Evolutionary conservation across 345 rosid genomes (phyloP).

Genomic region (Angophora floribunda): DNA sequence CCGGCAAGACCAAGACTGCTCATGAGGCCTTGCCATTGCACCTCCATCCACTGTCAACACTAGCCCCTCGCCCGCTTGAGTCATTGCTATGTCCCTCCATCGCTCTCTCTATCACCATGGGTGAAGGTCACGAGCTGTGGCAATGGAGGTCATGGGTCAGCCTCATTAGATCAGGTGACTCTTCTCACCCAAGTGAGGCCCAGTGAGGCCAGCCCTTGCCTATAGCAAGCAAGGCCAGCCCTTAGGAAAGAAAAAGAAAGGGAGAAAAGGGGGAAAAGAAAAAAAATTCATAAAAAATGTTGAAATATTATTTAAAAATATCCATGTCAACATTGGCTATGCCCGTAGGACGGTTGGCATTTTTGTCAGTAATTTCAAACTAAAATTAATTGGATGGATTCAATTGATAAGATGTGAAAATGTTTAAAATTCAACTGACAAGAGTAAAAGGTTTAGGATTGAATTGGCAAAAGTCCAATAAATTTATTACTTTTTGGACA

Average conservation of each 20-base stretch:
- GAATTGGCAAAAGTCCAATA: too few relatives aligned
- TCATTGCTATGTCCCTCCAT: neutral
- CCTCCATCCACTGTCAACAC: neutral
- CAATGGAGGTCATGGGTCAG: neutral
- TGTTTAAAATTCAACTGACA: too few relatives aligned
- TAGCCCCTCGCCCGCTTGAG: neutral
- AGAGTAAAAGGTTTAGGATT: too few relatives aligned
- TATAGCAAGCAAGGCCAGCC: neutral
- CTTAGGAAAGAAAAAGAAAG: neutral
- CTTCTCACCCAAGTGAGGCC: neutral
- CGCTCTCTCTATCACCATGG: neutral
- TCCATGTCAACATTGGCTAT: too few relatives aligned
- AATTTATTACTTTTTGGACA: too few relatives aligned
- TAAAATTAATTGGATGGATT: too few relatives aligned
- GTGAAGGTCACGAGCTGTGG: accelerated
- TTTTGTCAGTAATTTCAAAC: too few relatives aligned
- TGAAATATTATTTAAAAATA: too few relatives aligned
- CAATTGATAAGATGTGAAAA: too few relatives aligned
- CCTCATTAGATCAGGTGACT: neutral
- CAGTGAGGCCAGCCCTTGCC: accelerated
- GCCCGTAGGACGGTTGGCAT: accelerated
- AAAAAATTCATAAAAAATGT: too few relatives aligned
- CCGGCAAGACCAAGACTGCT: neutral
- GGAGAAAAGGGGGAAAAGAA: too few relatives aligned
- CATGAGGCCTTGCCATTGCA: neutral